Base-by-base conservation (phyloP, 208 protist genomes). In the Lotmaria passim region DNA sequence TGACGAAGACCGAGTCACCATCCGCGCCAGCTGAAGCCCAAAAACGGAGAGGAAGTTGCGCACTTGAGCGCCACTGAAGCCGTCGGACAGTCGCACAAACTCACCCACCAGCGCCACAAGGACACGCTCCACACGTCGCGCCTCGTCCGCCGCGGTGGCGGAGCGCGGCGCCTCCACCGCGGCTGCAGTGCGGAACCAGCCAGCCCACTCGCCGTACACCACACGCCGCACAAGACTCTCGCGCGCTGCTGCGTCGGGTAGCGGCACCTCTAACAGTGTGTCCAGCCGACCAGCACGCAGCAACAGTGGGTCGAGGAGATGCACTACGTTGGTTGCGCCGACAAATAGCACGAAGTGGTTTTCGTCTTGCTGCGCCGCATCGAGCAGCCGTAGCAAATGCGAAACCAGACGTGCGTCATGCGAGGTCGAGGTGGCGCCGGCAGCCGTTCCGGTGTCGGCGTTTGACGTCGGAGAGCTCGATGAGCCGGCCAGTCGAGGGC, bases 261-360 rank as follows among this genome's bases (percentile, higher is more conserved):
- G 74, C 19, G 86, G 81, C n/a, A 96, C 85, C 24, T 83, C 73
- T 2, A 96, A 30, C 15, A 85, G 64, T 15, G 86, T 93, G 71
- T 96, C 91, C 30, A 96, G 85, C 12, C 91, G 83, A 3, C 91
- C 91, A 12, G 88, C 78, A 26, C 88, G 85, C 30, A 96, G 81
- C 39, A 96, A 61, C 23, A 87, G 67, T 17, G 82, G 88, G 56
- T 96, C 88, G 0, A 96, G 52, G 48, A 85, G 59, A 24, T 89
- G 64, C n/a, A 85, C 62, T 0, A 90, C 82, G 36, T 96, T 96
- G 0, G 91, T 96, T 14, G 91, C 91, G 14, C 86, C 87, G 15
- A 96, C 85, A 72, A 96, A 93, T 23, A 90, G 30, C 26, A 92
- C 69, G 12, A 87, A 73, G 56, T 90, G 76, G 4, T 79, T 74